Evolutionary conservation across 2,329 filamentous ascomycete genomes (phyloP).

Genomic region (Lecanicillium sp.): DNA sequence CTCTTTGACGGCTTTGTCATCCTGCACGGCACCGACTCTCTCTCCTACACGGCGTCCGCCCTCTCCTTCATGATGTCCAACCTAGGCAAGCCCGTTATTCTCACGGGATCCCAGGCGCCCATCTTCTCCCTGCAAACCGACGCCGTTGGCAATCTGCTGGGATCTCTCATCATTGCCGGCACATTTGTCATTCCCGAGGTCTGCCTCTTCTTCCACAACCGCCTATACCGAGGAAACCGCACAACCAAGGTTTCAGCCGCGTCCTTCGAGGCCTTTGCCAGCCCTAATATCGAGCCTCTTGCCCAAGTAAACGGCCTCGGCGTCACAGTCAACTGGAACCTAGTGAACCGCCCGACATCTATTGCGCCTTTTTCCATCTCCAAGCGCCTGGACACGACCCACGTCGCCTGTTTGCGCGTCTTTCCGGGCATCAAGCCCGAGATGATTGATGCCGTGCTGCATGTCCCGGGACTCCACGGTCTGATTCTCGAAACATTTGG

Average conservation of each 20-base stretch:
- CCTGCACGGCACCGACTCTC: conserved; percentile 82
- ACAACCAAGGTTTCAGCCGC: conserved; percentile 83
- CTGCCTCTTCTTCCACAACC: conserved; percentile 89
- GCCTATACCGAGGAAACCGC: conserved; percentile 80
- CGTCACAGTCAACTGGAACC: conserved; percentile 73
- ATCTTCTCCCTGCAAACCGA: conserved; percentile 90
- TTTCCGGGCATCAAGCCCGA: conserved; percentile 92
- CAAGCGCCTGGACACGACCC: conserved; percentile 71
- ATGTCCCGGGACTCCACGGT: conserved; percentile 67
- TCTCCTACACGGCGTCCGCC: conserved; percentile 83
- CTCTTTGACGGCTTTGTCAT: conserved; percentile 88
- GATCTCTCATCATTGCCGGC: conserved; percentile 80
- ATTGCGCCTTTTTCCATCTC: conserved; percentile 70
- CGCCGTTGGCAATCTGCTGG: conserved; percentile 82
- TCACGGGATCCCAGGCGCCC: conserved; percentile 76
- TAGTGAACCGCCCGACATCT: conserved; percentile 65
- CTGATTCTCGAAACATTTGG: conserved; percentile 88
- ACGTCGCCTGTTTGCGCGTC: conserved; percentile 81
- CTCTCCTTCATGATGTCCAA: conserved; percentile 91
- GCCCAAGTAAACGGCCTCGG: conserved; percentile 75
- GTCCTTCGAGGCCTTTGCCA: conserved; percentile 79
- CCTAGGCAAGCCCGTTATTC: conserved; percentile 81
- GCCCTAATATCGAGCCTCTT: conserved; percentile 77
- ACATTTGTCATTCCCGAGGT: conserved; percentile 93
- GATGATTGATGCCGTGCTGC: conserved; percentile 81